Evolutionary conservation across 768 basidiomycete genomes (phyloP).

Genomic region (Hirschioporus abietinus): DNA sequence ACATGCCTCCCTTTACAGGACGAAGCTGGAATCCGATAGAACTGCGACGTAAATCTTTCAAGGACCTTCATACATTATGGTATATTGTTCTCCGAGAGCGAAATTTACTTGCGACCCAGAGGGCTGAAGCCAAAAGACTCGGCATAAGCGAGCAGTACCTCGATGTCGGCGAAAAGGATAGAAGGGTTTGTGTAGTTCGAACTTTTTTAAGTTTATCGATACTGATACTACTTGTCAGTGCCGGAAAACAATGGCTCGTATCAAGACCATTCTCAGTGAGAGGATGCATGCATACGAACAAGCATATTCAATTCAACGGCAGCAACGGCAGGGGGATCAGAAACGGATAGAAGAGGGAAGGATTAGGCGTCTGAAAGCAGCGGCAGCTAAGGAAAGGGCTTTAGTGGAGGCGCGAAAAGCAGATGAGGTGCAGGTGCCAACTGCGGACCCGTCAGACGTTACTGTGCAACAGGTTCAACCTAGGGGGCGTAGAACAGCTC

Average conservation of each 20-base stretch:
- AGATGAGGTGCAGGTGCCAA: slow-evolving; percentile 13
- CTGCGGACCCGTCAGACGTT: slow-evolving; percentile 15
- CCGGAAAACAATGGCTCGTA: slow-evolving; percentile 94
- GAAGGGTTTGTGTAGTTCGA: background rate
- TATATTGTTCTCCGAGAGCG: slow-evolving; percentile 85
- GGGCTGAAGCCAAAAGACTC: slow-evolving; percentile 66
- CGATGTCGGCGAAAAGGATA: slow-evolving; percentile 11
- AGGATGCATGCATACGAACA: slow-evolving; percentile 80
- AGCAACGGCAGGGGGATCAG: background rate
- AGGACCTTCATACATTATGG: slow-evolving; percentile 93
- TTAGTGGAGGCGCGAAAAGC: slow-evolving; percentile 4
- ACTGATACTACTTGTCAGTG: slow-evolving; percentile 41
- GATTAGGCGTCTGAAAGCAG: background rate
- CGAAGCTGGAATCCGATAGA: slow-evolving; percentile 85
- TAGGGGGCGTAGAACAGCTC: background rate
- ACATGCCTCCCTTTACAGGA: slow-evolving; percentile 40
- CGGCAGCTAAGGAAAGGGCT: slow-evolving; percentile 8
- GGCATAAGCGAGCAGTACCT: slow-evolving; percentile 30
- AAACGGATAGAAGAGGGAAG: background rate
- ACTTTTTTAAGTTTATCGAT: slow-evolving; percentile 5
- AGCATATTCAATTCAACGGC: slow-evolving; percentile 29
- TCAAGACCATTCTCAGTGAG: slow-evolving; percentile 90
- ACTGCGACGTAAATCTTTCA: slow-evolving; percentile 85
- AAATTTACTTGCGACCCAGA: slow-evolving; percentile 86
- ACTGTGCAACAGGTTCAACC: slow-evolving; percentile 13